Evolutionary conservation across 768 basidiomycete genomes (phyloP), one percentile per base, ranked within the genome.

Genomic region (Fibroporia radiculosa): DNA sequence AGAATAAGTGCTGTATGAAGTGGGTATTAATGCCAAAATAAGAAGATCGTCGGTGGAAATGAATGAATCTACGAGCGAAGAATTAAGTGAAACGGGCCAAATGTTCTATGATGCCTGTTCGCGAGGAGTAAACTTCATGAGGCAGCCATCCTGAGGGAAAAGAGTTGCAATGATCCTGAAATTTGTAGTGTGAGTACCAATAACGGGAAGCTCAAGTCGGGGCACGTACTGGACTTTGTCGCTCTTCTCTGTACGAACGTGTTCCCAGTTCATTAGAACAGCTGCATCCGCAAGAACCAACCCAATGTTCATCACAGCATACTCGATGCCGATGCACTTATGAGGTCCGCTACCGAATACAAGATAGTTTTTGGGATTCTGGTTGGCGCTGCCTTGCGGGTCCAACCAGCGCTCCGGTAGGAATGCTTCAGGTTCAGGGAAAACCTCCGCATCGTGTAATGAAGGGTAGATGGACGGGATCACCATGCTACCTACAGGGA

Each of bases 261-360:
- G 96, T 48, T 93, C 80, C 75, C 84, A 96, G 60, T 93, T 72
- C 69, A 92, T 78, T 58, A 82, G 69, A 26, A 78, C 74, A 42
- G 77, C 75, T 0, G 93, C 93, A n/a, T 80, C 81, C 4, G 84
- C 93, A 22, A 98, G 73, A 3, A 84, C 82, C 16, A 93, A 73
- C 1, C 75, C 84, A 45, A 97, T 91, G 66, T 93, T 93, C 80
- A 92, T 82, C 54, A 73, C 77, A 28, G 93, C 91, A 60, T 98
- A 99, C 63, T 96, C 92, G 41, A 89, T 57, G 23, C 91, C 93
- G 49, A 96, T 91, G 64, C 92, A 93, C 52, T 80, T 78, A 67
- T 97, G 92, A 42, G 93, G 92, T 5, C 93, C 93, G 50, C 80
- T 81, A 32, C 96, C 95, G 63, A 92, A 98, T 23, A 97, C 89